Base-by-base conservation (phyloP, 306 rosid genomes). In the Trifolium repens region DNA sequence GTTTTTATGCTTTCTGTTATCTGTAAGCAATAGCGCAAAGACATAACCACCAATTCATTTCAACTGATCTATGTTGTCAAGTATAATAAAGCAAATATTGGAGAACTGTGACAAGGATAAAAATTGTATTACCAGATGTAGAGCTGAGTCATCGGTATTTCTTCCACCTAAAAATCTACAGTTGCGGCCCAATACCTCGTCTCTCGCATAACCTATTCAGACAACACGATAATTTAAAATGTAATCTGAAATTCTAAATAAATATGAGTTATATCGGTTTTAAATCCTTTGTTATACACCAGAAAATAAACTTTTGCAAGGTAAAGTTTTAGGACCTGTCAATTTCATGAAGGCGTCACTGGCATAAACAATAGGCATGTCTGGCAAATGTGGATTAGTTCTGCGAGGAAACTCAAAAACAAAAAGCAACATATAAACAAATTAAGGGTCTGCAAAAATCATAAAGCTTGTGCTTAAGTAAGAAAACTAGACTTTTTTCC, bases 291-390 rank as follows among this genome's bases (percentile, higher is more conserved):
- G 76, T 44, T 43, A 52, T 43, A 78, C 47, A 54, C 80, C 79
- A 80, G 75, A 37, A 72, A 79, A 30, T 27, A 26, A 65, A 27
- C 34, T 49, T 66, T 55, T 39, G 49, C 30, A 67, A 49, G 79
- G 60, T 4, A n/a, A 58, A 35, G 59, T 60, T 73, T 66, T 27
- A 43, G 69, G 63, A 94, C 99, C 99, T 84, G 98, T 94, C 86
- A 92, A 73, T 83, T 85, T 87, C 79, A 92, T 81, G 91, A 94
- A 94, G 75, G 91, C 97, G 10, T 89, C 93, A 80, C 97, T 94
- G 59, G 96, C 96, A 16, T 92, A 94, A 59, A 94, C 98, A 82
- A 94, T 86, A 61, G 98, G 99, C 92, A 86, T 87, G 86, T 91
- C 96, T 1, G 88, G 82, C 84, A 92, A 85, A 85, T 83, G 83